A percentile compares a stretch with the other conserved stretches of the same genome.
Conservation (phyloP, 768 basidiomycete species). For the Hygrophoropsis aurantiaca region DNA sequence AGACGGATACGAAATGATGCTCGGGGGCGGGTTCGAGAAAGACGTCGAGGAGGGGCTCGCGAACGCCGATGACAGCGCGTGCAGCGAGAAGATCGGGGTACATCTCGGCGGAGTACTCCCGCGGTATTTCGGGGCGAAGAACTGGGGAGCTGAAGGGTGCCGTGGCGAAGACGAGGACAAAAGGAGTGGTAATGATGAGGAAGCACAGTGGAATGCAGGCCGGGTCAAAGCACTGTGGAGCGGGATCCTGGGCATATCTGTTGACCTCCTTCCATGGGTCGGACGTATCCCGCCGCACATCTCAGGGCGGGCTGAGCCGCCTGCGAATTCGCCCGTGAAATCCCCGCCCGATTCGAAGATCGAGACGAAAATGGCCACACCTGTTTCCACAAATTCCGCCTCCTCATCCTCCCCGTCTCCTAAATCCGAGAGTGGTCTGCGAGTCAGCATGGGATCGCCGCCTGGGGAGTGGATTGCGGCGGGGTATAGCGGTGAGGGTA, state of each 20-base stretch:
- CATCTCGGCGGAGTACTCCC: slow-evolving; percentile 48
- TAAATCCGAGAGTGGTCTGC: neutral
- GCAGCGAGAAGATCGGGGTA: slow-evolving; percentile 27
- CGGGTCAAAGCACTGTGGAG: slow-evolving; percentile 60
- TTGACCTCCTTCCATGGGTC: slow-evolving; percentile 69
- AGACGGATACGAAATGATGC: slow-evolving; percentile 49
- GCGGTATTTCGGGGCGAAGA: slow-evolving; percentile 48
- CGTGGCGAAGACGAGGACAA: slow-evolving; percentile 6
- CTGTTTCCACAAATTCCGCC: no score
- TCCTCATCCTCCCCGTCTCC: no score
- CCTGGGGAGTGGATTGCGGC: slow-evolving; percentile 75
- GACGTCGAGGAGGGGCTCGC: slow-evolving; percentile 32
- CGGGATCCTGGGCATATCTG: slow-evolving; percentile 63
- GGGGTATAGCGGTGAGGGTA: slow-evolving; percentile 72
- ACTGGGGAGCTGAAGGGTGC: slow-evolving; percentile 40
- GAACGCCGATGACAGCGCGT: slow-evolving; percentile 36
- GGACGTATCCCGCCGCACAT: slow-evolving; percentile 54
- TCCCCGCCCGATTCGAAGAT: no score
- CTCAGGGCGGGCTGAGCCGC: slow-evolving; percentile 38
- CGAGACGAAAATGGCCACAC: no score
- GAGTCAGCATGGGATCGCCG: slow-evolving; percentile 15
- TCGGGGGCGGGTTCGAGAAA: slow-evolving; percentile 56
- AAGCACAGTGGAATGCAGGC: slow-evolving; percentile 37
- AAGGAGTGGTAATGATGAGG: slow-evolving; percentile 18
- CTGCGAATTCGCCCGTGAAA: slow-evolving; percentile 10